phyloP scores from a whole-genome alignment of 2,329 filamentous ascomycete genomes.

The Pseudogymnoascus sp. region DNA sequence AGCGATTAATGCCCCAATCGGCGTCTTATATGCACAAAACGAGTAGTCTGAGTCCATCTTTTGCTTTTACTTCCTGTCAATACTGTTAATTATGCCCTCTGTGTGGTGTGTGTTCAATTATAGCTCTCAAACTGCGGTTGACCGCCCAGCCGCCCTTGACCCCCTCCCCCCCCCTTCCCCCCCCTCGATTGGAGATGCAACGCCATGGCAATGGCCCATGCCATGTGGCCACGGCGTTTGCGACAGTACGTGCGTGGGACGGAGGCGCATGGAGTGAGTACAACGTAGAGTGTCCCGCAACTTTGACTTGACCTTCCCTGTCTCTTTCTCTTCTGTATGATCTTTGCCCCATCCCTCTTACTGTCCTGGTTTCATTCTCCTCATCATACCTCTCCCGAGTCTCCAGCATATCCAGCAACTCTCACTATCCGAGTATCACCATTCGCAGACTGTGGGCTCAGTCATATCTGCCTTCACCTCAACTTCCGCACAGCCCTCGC shows the following conservation, averaged over 20 bases:
- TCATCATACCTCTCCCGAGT: neutral
- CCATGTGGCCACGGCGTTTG: conserved; percentile 4
- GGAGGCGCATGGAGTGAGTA: neutral
- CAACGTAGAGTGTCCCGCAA: neutral
- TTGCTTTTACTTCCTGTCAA: neutral
- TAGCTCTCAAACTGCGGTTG: neutral
- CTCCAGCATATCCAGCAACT: neutral
- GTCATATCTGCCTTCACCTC: neutral
- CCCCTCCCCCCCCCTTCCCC: neutral
- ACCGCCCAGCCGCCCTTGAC: neutral
- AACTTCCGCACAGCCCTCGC: neutral
- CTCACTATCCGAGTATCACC: conserved; percentile 1
- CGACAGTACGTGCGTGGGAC: neutral
- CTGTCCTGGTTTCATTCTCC: neutral
- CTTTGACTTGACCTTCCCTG: conserved; percentile 1
- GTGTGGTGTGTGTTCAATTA: neutral
- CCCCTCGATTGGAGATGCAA: neutral
- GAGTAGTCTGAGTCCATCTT: neutral
- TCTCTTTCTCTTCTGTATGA: conserved; percentile 1
- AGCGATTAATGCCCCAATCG: neutral
- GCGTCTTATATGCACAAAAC: conserved; percentile 6
- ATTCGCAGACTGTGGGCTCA: neutral
- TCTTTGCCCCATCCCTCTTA: neutral
- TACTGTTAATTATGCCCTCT: neutral
- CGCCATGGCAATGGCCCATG: neutral